Evolutionary conservation across 2,329 filamentous ascomycete genomes (phyloP), one percentile per base, ranked within the genome.

Genomic region (Venturia nashicola): DNA sequence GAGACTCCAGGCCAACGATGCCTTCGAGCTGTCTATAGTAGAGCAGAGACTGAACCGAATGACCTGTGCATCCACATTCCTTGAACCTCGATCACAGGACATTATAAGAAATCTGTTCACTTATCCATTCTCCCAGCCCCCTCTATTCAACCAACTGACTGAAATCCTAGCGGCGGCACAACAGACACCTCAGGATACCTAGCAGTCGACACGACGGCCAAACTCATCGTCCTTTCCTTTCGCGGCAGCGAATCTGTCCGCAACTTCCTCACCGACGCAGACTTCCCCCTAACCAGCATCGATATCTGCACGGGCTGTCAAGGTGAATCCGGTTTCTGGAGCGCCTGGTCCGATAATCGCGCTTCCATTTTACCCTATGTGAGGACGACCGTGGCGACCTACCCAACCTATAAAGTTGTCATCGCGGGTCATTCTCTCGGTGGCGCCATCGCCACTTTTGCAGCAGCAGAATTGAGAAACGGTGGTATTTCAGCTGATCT

Each of bases 351-450:
- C 12, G 84, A 86, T 66, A 77, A 86, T 23, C 69, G 76, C 16
- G 62, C 64, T 1, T 68, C 70, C 5, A 78, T 82, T 18, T 67
- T 81, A 7, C 67, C 69, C 1, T 78, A 77, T 62, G 70, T 88
- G 27, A 67, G 72, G 23, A 65, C 71, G 1, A 82, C 83, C 3
- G 71, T 70, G 48, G 69, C 70, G 1, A 71, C 76, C 36, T 74
- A 84, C 74, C 83, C 85, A 0, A 67, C 65, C 59, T 87, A 81
- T 76, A 72, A 72, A 55, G 70, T 88, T 70, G 71, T 86, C n/a
- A 72, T 80, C n/a, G 85, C 85, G 0, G 88, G 87, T 43, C 87
- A 90, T 76, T 87, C 84, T 9, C 82, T 90, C 3, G 87, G 87
- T 60, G 87, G 78, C 39, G 86, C 86, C 6, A 76, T 90, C 1